Percentiles rank a stretch among this genome's conserved stretches.
phyloP scores from a whole-genome alignment of 352 stramenopile genomes.

The Phytopythium cucurbitacearum region DNA sequence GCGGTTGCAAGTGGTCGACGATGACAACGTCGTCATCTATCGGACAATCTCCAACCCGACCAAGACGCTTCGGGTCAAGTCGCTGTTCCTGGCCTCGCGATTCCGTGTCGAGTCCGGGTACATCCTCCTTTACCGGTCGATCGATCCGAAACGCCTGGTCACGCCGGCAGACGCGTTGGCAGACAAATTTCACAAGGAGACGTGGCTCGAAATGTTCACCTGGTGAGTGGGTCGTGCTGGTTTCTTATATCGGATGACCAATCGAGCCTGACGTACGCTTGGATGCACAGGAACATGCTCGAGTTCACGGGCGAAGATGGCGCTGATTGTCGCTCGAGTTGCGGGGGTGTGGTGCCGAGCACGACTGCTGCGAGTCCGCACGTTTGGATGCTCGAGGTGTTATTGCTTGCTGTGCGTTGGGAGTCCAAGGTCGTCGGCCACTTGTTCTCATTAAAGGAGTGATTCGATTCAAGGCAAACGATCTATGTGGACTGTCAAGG shows the following conservation, averaged over 20 bases:
- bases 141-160: constrained; percentile 22
- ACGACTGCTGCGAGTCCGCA: constrained; percentile 31
- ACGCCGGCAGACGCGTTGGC: not conserved
- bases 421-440: constrained; percentile 44
- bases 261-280: not conserved
- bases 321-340: constrained; percentile 33
- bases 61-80: constrained; percentile 26
- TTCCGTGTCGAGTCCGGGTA: constrained; percentile 35
- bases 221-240: constrained; percentile 21
- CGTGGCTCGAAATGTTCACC: constrained; percentile 61
- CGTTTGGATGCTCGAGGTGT: constrained; percentile 64
- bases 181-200: constrained; percentile 6
- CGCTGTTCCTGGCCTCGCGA: constrained; percentile 39
- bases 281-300: constrained; percentile 33
- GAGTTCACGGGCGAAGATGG: constrained; percentile 24
- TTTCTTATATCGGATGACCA: too few species aligned
- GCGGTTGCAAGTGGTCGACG: constrained; percentile 45
- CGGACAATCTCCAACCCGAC: constrained; percentile 28
- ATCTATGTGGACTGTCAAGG: constrained; percentile 4
- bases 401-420: constrained; percentile 57
- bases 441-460: constrained; percentile 25
- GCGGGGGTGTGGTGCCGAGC: constrained; percentile 43
- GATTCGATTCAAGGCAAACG: constrained; percentile 5
- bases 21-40: constrained; percentile 56
- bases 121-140: constrained; percentile 43